These are phyloP conservation scores for Amanita pallidorosea DNA, from an alignment of 768 basidiomycete species.

Conservation along the genomic window DNA sequence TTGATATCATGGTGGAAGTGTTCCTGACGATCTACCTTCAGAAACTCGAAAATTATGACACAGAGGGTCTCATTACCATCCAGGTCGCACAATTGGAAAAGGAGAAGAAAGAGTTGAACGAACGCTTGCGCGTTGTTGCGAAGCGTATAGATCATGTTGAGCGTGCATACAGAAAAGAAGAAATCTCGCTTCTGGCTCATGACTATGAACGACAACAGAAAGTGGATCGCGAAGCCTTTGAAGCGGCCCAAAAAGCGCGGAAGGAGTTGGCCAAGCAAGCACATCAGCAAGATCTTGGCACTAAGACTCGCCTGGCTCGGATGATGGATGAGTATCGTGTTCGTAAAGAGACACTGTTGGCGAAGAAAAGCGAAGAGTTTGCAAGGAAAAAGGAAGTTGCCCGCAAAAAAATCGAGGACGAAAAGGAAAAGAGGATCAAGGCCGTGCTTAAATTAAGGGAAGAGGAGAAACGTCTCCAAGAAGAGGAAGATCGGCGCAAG, in stretches of 20 bases:
- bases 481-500: slow-evolving; percentile 26
- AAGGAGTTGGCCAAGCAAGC: slow-evolving; percentile 41
- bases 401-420: slow-evolving; percentile 63
- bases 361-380: slow-evolving; percentile 57
- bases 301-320: slow-evolving; percentile 64
- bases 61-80: slow-evolving; percentile 75
- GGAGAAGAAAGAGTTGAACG: slow-evolving; percentile 82
- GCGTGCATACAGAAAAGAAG: slow-evolving; percentile 90
- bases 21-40: slow-evolving; percentile 17
- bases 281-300: slow-evolving; percentile 57
- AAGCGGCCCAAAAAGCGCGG: slow-evolving; percentile 44
- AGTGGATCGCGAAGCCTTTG: slow-evolving; percentile 61
- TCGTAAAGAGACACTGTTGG: slow-evolving; percentile 41
- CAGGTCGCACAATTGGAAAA: slow-evolving; percentile 96
- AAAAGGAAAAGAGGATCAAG: slow-evolving; percentile 65
- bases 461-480: slow-evolving; percentile 36
- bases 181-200: slow-evolving; percentile 70
- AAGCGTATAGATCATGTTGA: slow-evolving; percentile 95
- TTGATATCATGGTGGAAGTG: slow-evolving; percentile 6
- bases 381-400: slow-evolving; percentile 47
- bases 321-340: slow-evolving; percentile 62
- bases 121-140: slow-evolving; percentile 68
- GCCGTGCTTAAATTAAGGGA: slow-evolving; percentile 47
- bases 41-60: slow-evolving; percentile 79
- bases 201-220: slow-evolving; percentile 86